Conservation (phyloP, 345 rosid genomes). For the Eucalyptus paniculata region DNA sequence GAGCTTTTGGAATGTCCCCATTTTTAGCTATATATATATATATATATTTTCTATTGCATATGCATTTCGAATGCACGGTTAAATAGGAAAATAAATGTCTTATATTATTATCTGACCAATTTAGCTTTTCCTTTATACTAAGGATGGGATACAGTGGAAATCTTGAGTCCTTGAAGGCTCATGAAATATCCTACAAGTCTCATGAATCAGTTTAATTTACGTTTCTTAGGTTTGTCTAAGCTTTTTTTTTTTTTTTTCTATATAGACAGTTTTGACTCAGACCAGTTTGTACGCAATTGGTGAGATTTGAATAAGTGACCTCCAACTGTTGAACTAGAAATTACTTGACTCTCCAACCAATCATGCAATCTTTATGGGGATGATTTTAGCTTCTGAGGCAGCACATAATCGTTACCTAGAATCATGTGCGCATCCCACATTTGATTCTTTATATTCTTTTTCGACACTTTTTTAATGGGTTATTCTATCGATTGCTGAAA, state of each 20-base stretch:
- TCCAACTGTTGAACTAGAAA: neutral
- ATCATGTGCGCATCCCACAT: neutral
- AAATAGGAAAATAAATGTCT: neutral
- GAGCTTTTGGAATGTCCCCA: neutral
- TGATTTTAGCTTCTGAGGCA: neutral
- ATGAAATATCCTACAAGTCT: neutral
- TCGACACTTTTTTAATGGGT: neutral
- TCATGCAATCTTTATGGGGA: neutral
- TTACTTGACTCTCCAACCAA: neutral
- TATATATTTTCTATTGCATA: no score
- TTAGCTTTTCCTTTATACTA: neutral
- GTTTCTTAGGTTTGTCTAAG: rapidly evolving
- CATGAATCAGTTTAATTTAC: rapidly evolving
- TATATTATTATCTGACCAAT: neutral
- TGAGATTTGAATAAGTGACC: neutral
- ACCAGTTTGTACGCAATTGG: rapidly evolving
- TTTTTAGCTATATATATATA: neutral
- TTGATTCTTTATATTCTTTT: neutral
- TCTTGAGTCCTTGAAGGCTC: neutral
- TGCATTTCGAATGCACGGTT: neutral
- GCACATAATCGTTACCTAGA: neutral
- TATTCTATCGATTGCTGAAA: neutral
- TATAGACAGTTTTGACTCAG: rapidly evolving
- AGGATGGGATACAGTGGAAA: neutral
- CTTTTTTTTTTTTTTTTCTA: rapidly evolving